phyloP scores from a whole-genome alignment of 306 rosid species.

The Sphenostylis stenocarpa region DNA sequence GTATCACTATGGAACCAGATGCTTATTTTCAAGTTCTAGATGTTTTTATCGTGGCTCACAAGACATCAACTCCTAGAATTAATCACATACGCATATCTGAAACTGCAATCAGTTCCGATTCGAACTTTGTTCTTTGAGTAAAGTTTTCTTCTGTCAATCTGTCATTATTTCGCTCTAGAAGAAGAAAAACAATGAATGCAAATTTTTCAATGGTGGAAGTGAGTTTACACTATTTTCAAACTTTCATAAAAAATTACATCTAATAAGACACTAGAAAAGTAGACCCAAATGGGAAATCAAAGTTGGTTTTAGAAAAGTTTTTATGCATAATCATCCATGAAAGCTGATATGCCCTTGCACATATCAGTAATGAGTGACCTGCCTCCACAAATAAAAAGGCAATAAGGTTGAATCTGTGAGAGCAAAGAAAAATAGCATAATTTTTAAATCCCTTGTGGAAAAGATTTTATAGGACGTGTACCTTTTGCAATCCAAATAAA shows the following conservation, averaged over 20 bases:
- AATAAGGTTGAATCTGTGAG: no score
- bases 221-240: no score
- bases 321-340: background rate
- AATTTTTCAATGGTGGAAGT: no score
- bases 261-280: no score
- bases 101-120: background rate
- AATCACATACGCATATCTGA: background rate
- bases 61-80: slow-evolving; percentile 1
- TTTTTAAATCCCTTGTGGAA: background rate
- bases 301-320: background rate
- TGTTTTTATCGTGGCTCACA: background rate
- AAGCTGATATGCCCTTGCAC: slow-evolving; percentile 34
- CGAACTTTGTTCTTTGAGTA: background rate
- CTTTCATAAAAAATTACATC: no score
- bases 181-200: no score
- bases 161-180: background rate
- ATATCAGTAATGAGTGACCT: slow-evolving; percentile 35
- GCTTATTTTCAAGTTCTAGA: background rate
- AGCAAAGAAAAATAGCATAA: background rate
- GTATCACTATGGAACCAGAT: background rate
- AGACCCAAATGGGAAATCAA: background rate
- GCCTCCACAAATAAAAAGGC: slow-evolving; percentile 25
- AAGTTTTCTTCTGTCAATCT: background rate
- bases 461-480: background rate
- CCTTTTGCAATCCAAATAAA: background rate